Evolutionary conservation across 176 grass and related monocot genomes (phyloP), one percentile per base, ranked within the genome.

Genomic region (Oryza meridionalis): DNA sequence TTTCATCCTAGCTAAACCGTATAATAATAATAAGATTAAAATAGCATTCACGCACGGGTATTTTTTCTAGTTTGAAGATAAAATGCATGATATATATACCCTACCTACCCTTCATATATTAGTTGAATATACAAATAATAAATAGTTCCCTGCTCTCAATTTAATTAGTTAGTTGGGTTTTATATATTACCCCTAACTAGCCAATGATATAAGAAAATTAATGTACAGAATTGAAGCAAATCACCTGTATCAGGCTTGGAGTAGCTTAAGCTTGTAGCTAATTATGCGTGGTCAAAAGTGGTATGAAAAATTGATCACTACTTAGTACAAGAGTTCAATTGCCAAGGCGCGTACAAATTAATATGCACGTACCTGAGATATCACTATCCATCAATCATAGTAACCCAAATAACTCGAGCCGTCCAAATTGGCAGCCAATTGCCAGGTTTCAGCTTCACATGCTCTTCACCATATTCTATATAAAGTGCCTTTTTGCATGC

Each of bases 371-470:
- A 44, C 12, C 15, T 26, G 7, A 40, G 17, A 17, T 12, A 78
- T 88, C 69, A 51, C 76, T 64, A 1, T 75, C 69, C 17, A 19
- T 53, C 42, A 76, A 81, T 76, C 64, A 67, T 80, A 43, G 82
- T 27, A 89, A 75, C 40, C 66, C 38, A 81, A 71, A 2, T 62
- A 62, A 62, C 58, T 72, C 42, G 22, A 69, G 77, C 82, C 77
- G 32, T 81, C 53, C 82, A 85, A 85, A 73, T 73, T 86, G 58
- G 58, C 55, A 51, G 21, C 77, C 31, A 53, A 35, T 65, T 77
- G 35, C 55, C 73, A 86, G 71, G 72, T 85, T 82, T 85, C 44
- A 3, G 2, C 66, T 21, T 10, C 31, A 29, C 11, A 82, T 46
- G 10, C 44, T 82, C 14, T 63, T 46, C 71, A 31, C 53, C 19